Percentiles rank a stretch among this genome's conserved stretches.
These are phyloP conservation scores for Prosopis cineraria DNA, from an alignment of 306 rosid species.

Conservation along the genomic window DNA sequence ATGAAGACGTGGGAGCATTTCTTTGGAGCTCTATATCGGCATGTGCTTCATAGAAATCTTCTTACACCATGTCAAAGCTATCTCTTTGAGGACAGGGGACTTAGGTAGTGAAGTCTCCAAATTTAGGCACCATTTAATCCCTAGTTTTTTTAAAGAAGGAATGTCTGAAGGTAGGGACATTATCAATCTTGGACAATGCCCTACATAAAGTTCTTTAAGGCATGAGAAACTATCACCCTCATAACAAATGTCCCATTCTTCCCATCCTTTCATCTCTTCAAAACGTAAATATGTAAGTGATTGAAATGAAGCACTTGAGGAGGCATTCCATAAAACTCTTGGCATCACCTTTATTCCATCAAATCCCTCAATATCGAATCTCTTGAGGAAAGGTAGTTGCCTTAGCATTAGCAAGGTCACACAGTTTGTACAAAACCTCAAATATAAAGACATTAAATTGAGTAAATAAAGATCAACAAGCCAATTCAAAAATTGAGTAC, in stretches of 20 bases:
- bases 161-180: neutral
- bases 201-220: neutral
- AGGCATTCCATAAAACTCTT: neutral
- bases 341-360: neutral
- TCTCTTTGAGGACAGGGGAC: neutral
- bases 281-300: too few relatives aligned
- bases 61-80: too few relatives aligned
- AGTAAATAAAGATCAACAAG: neutral
- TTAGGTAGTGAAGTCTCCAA: neutral
- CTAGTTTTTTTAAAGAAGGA: neutral
- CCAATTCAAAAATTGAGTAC: constrained; percentile 27
- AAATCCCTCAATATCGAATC: neutral
- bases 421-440: neutral
- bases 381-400: neutral
- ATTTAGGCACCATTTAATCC: neutral
- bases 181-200: neutral
- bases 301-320: neutral
- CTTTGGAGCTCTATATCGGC: too few relatives aligned
- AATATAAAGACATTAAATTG: neutral
- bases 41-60: too few relatives aligned
- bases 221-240: too few relatives aligned
- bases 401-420: constrained; percentile 17
- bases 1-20: too few relatives aligned
- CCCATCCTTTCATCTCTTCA: too few relatives aligned
- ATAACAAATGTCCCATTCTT: too few relatives aligned